Conservation (phyloP, 1,284 basidiomycete species). For the Sanguinoderma infundibulare region DNA sequence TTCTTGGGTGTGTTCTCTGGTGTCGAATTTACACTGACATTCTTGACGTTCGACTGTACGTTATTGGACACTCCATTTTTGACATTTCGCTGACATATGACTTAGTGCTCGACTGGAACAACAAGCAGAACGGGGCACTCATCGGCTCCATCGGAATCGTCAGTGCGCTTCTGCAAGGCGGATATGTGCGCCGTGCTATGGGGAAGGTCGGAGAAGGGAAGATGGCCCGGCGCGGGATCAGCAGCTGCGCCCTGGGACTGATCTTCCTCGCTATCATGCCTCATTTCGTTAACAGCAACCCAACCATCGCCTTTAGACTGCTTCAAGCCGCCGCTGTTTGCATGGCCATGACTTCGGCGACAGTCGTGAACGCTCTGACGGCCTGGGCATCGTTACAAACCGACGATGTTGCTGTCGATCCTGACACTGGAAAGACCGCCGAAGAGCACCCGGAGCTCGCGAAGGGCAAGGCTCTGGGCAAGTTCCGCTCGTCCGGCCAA, state of each 20-base stretch:
- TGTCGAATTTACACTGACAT: constrained; percentile 91
- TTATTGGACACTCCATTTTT: constrained; percentile 19
- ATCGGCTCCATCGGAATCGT: constrained; percentile 89
- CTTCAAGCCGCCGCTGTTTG: constrained; percentile 79
- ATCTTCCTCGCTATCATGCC: constrained; percentile 74
- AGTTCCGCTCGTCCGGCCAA: constrained; percentile 88
- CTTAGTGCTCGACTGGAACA: constrained; percentile 85
- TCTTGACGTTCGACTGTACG: constrained; percentile 86
- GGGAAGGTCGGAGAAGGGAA: constrained; percentile 73
- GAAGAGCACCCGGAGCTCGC: constrained; percentile 68
- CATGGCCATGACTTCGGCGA: constrained; percentile 89
- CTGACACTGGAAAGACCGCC: constrained; percentile 56
- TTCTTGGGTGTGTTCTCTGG: constrained; percentile 91
- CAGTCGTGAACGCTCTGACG: constrained; percentile 89
- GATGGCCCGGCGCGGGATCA: constrained; percentile 80
- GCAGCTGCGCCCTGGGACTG: constrained; percentile 72
- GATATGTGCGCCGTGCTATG: constrained; percentile 83
- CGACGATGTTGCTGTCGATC: constrained; percentile 66
- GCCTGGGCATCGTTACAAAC: constrained; percentile 87
- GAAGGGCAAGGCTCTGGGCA: constrained; percentile 85
- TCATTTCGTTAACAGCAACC: constrained; percentile 47
- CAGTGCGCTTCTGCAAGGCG: constrained; percentile 87
- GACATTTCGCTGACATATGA: constrained; percentile 7
- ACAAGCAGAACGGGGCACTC: constrained; percentile 86
- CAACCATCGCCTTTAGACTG: constrained; percentile 55